A percentile compares a stretch with the other conserved stretches of the same genome.
These are phyloP conservation scores for Crotalaria pallida DNA, from an alignment of 306 rosid species.

Conservation along the genomic window DNA sequence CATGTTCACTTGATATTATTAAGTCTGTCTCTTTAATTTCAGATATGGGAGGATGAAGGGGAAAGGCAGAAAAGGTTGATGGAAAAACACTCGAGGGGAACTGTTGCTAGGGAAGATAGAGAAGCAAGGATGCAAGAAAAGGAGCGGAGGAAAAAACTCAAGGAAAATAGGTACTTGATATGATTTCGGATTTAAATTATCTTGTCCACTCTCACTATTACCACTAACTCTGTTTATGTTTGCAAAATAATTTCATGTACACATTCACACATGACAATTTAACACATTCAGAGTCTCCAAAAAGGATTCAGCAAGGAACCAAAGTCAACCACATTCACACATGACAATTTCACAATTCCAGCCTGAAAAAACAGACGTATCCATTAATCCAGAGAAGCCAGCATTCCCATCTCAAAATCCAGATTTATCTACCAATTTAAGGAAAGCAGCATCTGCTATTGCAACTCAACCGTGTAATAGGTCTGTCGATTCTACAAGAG, in stretches of 20 bases:
- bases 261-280: too few species aligned
- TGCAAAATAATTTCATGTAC: not conserved
- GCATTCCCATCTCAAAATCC: slow-evolving; percentile 19
- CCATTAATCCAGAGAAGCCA: slow-evolving; percentile 9
- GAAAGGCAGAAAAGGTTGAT: slow-evolving; percentile 51
- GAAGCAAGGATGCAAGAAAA: slow-evolving; percentile 60
- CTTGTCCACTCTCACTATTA: not conserved
- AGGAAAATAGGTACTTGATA: slow-evolving; percentile 43
- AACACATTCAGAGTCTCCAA: slow-evolving; percentile 46
- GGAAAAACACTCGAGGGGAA: slow-evolving; percentile 85
- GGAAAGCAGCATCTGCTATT: not conserved
- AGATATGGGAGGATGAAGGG: slow-evolving; percentile 80
- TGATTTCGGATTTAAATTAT: not conserved
- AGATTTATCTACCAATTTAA: not conserved
- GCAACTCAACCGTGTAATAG: not conserved
- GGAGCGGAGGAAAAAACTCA: slow-evolving; percentile 37
- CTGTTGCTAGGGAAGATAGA: slow-evolving; percentile 62
- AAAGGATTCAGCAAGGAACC: slow-evolving; percentile 30
- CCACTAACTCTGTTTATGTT: not conserved
- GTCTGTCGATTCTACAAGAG: not conserved
- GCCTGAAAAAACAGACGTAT: not conserved
- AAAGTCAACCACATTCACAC: slow-evolving; percentile 29
- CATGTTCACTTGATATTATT: slow-evolving; percentile 5
- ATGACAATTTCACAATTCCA: slow-evolving; percentile 13
- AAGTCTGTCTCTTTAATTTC: slow-evolving; percentile 6